A percentile compares a stretch with the other conserved stretches of the same genome.
Evolutionary conservation across 345 rosid species (phyloP).

Genomic region (Physaria fendleri): DNA sequence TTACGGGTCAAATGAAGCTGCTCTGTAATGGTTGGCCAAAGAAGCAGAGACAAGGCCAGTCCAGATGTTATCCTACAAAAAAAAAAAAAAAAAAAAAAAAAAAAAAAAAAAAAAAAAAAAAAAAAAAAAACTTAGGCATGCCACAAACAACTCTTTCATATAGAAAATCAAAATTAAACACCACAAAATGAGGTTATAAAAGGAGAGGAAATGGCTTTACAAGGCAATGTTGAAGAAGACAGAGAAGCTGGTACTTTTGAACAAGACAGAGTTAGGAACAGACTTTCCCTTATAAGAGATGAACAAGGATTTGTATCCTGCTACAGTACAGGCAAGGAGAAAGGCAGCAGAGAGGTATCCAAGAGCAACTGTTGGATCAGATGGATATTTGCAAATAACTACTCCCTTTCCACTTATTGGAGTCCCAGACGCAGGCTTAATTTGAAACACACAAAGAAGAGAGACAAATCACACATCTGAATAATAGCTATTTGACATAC

Average conservation of each 20-base stretch:
- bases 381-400: constrained; percentile 75
- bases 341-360: constrained; percentile 65
- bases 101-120: too few species aligned
- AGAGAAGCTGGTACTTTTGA: constrained; percentile 47
- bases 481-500: too few species aligned
- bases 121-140: too few species aligned
- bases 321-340: constrained; percentile 41
- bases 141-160: neutral
- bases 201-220: constrained; percentile 38
- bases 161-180: neutral
- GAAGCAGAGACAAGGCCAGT: constrained; percentile 45
- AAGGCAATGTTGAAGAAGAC: constrained; percentile 70
- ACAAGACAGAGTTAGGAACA: constrained; percentile 61
- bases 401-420: constrained; percentile 52
- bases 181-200: neutral
- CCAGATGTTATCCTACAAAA: constrained; percentile 50
- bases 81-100: too few species aligned
- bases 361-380: constrained; percentile 60
- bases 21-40: constrained; percentile 79
- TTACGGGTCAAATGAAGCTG: constrained; percentile 57
- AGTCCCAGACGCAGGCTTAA: constrained; percentile 71
- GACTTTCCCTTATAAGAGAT: constrained; percentile 68
- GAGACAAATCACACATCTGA: neutral
- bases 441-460: neutral
- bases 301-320: constrained; percentile 61